Evolutionary conservation across 306 rosid genomes (phyloP).

Genomic region (Boehmeria nivea): DNA sequence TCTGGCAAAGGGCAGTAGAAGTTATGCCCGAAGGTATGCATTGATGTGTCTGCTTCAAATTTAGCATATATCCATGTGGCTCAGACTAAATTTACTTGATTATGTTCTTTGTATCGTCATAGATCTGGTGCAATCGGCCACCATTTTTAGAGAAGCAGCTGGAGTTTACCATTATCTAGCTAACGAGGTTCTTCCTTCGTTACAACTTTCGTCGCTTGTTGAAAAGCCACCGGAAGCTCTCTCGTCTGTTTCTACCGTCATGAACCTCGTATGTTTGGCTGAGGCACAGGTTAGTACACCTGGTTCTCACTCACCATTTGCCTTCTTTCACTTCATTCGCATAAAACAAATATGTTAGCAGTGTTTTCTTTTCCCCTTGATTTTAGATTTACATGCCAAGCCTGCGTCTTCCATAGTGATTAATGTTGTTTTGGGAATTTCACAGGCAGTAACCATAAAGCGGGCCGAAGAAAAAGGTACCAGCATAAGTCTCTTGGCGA

Average conservation of each 20-base stretch:
- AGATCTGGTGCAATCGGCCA: conserved; percentile 63
- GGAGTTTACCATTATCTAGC: conserved; percentile 71
- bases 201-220: conserved; percentile 28
- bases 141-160: conserved; percentile 67
- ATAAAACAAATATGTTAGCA: not conserved
- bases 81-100: conserved; percentile 12
- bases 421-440: conserved; percentile 17
- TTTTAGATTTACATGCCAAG: too few relatives aligned
- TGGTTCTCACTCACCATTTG: not conserved
- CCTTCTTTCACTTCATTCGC: not conserved
- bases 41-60: conserved; percentile 7
- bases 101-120: conserved; percentile 23
- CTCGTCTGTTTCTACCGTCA: conserved; percentile 41
- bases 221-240: conserved; percentile 62
- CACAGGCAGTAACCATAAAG: conserved; percentile 62
- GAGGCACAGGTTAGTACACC: conserved; percentile 66
- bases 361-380: not conserved
- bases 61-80: not conserved
- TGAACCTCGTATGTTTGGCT: conserved; percentile 71
- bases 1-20: conserved; percentile 63
- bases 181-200: conserved; percentile 44
- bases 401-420: not conserved
- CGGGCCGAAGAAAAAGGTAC: conserved; percentile 71
- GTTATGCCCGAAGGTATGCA: conserved; percentile 52
- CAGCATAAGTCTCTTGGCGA: conserved; percentile 57